A percentile compares a stretch with the other conserved stretches of the same genome.
phyloP scores from a whole-genome alignment of 768 basidiomycete genomes.

The Tricholoma saponaceum region DNA sequence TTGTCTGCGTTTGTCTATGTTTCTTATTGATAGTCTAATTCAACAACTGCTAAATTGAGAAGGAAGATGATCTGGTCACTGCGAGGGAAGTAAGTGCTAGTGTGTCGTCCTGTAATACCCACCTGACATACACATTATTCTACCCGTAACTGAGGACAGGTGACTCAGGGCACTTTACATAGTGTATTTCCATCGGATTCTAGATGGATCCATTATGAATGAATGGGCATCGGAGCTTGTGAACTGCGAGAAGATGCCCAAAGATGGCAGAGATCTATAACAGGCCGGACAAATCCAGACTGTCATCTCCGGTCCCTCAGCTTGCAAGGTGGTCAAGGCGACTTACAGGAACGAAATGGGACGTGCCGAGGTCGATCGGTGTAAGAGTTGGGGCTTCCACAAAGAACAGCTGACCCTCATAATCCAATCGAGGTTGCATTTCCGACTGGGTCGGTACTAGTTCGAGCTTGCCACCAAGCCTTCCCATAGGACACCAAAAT shows the following conservation, averaged over 20 bases:
- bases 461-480: slow-evolving; percentile 68
- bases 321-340: neutral
- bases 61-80: too few relatives aligned
- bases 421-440: neutral
- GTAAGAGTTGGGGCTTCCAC: too few relatives aligned
- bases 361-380: too few relatives aligned
- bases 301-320: neutral
- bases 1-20: slow-evolving; percentile 25
- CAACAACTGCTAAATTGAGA: too few relatives aligned
- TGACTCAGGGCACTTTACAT: neutral
- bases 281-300: neutral
- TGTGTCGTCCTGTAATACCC: too few relatives aligned
- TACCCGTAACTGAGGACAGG: neutral
- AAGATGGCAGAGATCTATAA: neutral
- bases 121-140: neutral
- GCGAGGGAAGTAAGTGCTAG: too few relatives aligned
- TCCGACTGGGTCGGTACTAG: neutral
- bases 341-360: neutral
- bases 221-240: neutral
- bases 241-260: neutral
- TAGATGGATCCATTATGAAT: neutral
- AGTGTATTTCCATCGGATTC: neutral
- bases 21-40: neutral
- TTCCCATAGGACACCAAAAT: slow-evolving; percentile 89
- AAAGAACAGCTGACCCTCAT: neutral